Base-by-base conservation (phyloP, 345 rosid genomes). In the Sonneratia caseolaris region DNA sequence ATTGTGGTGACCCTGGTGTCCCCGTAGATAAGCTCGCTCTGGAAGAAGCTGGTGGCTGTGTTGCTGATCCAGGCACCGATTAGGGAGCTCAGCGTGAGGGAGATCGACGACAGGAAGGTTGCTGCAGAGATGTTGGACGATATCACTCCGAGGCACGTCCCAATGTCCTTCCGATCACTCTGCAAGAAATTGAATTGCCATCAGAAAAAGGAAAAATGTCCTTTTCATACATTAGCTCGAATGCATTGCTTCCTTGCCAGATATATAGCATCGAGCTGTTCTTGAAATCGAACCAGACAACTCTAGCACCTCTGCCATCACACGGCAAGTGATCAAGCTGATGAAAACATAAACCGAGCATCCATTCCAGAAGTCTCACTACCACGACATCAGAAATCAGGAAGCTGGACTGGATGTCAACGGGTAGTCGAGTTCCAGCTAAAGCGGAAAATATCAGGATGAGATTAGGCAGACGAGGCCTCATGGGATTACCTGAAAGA, bases 51-150 rank as follows among this genome's bases (percentile, higher is more conserved):
- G 61, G 80, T 76, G 7, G 85, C 68, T 7, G 88, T 79, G 51
- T 80, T 82, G 38, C 95, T 88, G 10, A 93, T 86, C 98, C 95
- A 93, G 4, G 92, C 93, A 35, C 97, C 98, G 42, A 93, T 89
- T 0, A 93, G 83, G 71, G 96, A 93, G 76, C 96, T 76, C 35
- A 93, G 73, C 2, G 97, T 86, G 48, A 93, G 80, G 72, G 92
- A 84, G 64, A 91, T 74, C n/a, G 97, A 77, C 2, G 84, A 82
- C 51, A 91, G 76, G 78, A 79, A 89, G 0, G 97, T 91, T 73
- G 97, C 86, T 24, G 96, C 89, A 19, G 96, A 84, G 38, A 77
- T 80, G 77, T 88, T 91, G 38, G 86, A 77, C 1, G 84, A 73
- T 16, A 91, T 78, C 37, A 91, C 97, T 0, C 81, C 70, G 4